Percentiles rank a stretch among this genome's conserved stretches.
Evolutionary conservation across 805 yeast genomes (phyloP).

Genomic region (Crinitomyces ghanaensis): DNA sequence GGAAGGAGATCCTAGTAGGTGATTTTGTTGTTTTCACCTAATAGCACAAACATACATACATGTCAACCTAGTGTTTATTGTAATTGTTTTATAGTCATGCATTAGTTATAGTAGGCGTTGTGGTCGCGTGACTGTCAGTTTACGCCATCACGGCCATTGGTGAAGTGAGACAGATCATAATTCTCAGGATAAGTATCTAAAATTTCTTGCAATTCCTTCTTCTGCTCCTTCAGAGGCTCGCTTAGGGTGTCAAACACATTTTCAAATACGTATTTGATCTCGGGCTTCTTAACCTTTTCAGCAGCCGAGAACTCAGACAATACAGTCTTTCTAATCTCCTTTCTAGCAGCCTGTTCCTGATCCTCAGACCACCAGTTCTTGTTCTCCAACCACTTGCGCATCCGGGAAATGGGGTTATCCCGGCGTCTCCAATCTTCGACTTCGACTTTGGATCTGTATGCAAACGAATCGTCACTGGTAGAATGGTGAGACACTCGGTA

Average conservation of each 20-base stretch:
- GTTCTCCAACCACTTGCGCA: constrained; percentile 24
- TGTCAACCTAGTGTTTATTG: too few relatives aligned
- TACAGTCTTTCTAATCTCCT: constrained; percentile 17
- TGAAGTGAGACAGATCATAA: constrained; percentile 18
- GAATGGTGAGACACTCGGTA: constrained; percentile 28
- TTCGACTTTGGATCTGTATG: constrained; percentile 24
- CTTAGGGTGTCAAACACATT: constrained; percentile 19
- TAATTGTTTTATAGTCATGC: too few relatives aligned
- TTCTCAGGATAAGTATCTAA: constrained; percentile 21
- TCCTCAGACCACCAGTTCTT: constrained; percentile 23
- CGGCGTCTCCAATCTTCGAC: constrained; percentile 26
- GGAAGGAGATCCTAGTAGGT: too few relatives aligned
- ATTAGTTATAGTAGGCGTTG: too few relatives aligned
- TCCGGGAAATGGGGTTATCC: constrained; percentile 24
- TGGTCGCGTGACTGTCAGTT: constrained; percentile 6
- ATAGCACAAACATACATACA: too few relatives aligned
- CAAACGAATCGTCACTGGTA: constrained; percentile 27
- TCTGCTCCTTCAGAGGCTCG: constrained; percentile 19
- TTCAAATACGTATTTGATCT: constrained; percentile 18
- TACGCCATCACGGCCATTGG: constrained; percentile 18
- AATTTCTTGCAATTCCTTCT: constrained; percentile 20
- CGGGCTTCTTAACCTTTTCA: constrained; percentile 23
- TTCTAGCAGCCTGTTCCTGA: constrained; percentile 17
- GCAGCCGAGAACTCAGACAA: constrained; percentile 21
- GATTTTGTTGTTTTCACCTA: too few relatives aligned